Percentiles rank a stretch among this genome's conserved stretches.
phyloP scores from a whole-genome alignment of 2,329 filamentous ascomycete genomes.

The Aspergillus fijiensis region DNA sequence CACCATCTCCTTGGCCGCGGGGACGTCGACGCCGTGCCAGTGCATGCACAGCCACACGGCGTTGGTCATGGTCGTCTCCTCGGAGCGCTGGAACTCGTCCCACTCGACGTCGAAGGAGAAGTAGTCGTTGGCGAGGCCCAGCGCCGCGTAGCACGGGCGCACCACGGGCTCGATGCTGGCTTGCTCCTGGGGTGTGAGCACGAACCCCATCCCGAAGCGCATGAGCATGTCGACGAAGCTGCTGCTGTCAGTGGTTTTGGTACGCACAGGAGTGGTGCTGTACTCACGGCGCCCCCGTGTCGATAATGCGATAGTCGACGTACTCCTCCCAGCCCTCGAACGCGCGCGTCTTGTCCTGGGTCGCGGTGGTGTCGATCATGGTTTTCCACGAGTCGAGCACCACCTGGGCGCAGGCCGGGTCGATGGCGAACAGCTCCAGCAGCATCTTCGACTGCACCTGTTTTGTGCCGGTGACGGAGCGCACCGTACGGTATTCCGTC shows the following conservation, averaged over 20 bases:
- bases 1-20: constrained; percentile 12
- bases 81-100: constrained; percentile 11
- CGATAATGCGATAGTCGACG: constrained; percentile 21
- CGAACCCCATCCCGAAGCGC: constrained; percentile 18
- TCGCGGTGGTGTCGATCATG: constrained; percentile 19
- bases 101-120: constrained; percentile 21
- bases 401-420: constrained; percentile 16
- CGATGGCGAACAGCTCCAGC: constrained; percentile 16
- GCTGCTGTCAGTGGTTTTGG: background rate
- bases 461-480: constrained; percentile 19
- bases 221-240: constrained; percentile 18
- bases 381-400: constrained; percentile 20
- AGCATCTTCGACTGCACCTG: constrained; percentile 23
- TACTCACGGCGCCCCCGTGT: constrained; percentile 18
- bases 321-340: constrained; percentile 17
- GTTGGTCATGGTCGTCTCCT: constrained; percentile 14
- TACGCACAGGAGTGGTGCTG: no score
- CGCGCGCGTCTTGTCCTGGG: constrained; percentile 17
- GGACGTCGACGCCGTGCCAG: constrained; percentile 13
- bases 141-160: constrained; percentile 17
- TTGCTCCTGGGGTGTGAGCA: constrained; percentile 12
- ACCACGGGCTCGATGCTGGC: constrained; percentile 10
- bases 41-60: constrained; percentile 20
- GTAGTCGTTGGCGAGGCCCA: constrained; percentile 21
- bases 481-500: constrained; percentile 19